These are phyloP conservation scores for Picochlorum costavermella DNA, from an alignment of 139 green algal species.

Conservation along the genomic window DNA sequence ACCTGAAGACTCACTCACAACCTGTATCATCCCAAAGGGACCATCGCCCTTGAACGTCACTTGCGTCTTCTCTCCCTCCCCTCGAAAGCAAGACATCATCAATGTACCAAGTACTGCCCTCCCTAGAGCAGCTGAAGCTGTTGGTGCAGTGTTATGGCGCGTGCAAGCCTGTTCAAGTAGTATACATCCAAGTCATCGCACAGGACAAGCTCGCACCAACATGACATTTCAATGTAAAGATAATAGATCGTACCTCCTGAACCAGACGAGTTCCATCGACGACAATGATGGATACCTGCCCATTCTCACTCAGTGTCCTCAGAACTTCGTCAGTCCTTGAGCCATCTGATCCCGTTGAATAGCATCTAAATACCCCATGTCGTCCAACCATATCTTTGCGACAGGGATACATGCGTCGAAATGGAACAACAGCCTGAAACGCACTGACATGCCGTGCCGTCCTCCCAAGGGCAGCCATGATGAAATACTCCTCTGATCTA, in stretches of 20 bases:
- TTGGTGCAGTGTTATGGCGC: slow-evolving; percentile 59
- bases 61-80: slow-evolving; percentile 55
- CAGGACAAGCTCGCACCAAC: not conserved
- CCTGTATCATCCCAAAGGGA: slow-evolving; percentile 52
- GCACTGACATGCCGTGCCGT: too few relatives aligned
- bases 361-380: not conserved
- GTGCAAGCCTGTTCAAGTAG: slow-evolving; percentile 8
- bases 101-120: slow-evolving; percentile 67
- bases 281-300: slow-evolving; percentile 61
- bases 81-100: slow-evolving; percentile 72
- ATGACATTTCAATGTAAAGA: not conserved
- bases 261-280: slow-evolving; percentile 67
- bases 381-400: too few relatives aligned
- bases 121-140: slow-evolving; percentile 75
- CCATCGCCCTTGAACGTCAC: slow-evolving; percentile 78
- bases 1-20: slow-evolving; percentile 46
- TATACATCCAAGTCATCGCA: not conserved
- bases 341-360: not conserved
- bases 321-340: slow-evolving; percentile 6
- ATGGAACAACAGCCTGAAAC: too few relatives aligned
- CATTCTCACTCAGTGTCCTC: slow-evolving; percentile 30
- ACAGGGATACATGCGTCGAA: too few relatives aligned
- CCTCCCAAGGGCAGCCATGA: too few relatives aligned
- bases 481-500: too few relatives aligned
- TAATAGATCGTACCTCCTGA: slow-evolving; percentile 41